phyloP scores from a whole-genome alignment of 2,329 filamentous ascomycete species.

The Talaromyces sp. region DNA sequence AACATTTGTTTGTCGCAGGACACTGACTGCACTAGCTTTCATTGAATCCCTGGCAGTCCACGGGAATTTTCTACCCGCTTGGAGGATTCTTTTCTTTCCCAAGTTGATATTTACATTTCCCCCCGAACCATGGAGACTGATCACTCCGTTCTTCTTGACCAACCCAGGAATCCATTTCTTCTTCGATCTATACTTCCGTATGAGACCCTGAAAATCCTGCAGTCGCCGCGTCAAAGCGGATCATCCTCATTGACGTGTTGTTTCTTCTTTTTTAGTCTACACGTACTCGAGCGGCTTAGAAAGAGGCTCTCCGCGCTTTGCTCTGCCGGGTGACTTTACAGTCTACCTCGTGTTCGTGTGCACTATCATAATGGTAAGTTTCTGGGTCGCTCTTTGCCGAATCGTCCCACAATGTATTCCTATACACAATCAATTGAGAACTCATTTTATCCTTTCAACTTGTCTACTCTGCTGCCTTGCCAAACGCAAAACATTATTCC shows the following conservation, averaged over 20 bases:
- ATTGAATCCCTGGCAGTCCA: conserved; percentile 60
- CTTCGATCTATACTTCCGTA: conserved; percentile 70
- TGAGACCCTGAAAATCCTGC: conserved; percentile 25
- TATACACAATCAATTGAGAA: conserved; percentile 10
- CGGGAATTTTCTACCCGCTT: conserved; percentile 52
- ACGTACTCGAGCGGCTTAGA: conserved; percentile 74
- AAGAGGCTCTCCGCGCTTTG: conserved; percentile 65
- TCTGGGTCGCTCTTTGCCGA: conserved; percentile 23
- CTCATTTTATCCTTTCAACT: neutral
- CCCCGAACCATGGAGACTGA: conserved; percentile 58
- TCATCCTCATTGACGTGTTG: neutral
- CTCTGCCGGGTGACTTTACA: conserved; percentile 71
- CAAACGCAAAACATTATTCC: conserved; percentile 32
- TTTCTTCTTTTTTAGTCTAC: conserved; percentile 53
- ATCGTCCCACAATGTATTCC: conserved; percentile 10
- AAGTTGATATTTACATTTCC: conserved; percentile 53
- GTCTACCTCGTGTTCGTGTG: conserved; percentile 74
- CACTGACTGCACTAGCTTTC: conserved; percentile 62
- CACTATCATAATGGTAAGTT: conserved; percentile 72
- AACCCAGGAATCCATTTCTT: conserved; percentile 56
- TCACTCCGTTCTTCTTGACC: conserved; percentile 58
- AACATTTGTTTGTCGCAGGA: conserved; percentile 53
- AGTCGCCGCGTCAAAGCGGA: neutral
- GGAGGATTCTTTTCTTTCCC: conserved; percentile 54
- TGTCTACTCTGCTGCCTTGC: neutral